phyloP scores from a whole-genome alignment of 345 rosid genomes.

The Eucalyptus cladocalyx region DNA sequence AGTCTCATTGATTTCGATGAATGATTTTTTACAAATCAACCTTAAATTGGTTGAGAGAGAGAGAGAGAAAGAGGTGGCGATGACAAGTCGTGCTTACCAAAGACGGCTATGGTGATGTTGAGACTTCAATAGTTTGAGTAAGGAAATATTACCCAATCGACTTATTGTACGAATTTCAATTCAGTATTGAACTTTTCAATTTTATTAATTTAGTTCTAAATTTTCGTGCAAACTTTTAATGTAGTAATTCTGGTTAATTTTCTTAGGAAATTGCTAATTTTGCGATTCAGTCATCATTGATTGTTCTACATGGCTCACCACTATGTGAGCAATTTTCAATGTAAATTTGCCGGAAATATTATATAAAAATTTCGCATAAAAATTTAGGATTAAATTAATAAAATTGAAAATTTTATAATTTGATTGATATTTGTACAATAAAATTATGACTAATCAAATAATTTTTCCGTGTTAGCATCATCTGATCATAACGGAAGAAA shows the following conservation, averaged over 20 bases:
- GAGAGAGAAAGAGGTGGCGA: background rate
- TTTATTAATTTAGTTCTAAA: background rate
- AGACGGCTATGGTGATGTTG: background rate
- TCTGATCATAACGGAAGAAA: background rate
- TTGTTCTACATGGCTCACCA: background rate
- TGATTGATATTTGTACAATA: background rate
- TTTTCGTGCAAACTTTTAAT: background rate
- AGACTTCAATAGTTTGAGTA: background rate
- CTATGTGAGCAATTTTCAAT: background rate
- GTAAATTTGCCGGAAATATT: rapidly evolving
- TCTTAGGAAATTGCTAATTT: background rate
- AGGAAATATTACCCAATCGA: background rate
- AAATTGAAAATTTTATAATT: background rate
- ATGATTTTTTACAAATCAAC: background rate
- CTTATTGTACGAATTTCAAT: background rate
- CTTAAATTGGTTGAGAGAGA: background rate
- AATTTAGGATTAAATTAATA: background rate
- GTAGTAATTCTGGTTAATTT: background rate
- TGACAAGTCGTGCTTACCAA: background rate
- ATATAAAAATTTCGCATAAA: background rate
- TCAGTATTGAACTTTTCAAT: background rate
- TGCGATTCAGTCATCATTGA: rapidly evolving
- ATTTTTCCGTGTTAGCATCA: background rate
- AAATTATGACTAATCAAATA: background rate
- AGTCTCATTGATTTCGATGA: background rate